Conservation (phyloP, 768 basidiomycete genomes). For the Tulasnella sp. region DNA sequence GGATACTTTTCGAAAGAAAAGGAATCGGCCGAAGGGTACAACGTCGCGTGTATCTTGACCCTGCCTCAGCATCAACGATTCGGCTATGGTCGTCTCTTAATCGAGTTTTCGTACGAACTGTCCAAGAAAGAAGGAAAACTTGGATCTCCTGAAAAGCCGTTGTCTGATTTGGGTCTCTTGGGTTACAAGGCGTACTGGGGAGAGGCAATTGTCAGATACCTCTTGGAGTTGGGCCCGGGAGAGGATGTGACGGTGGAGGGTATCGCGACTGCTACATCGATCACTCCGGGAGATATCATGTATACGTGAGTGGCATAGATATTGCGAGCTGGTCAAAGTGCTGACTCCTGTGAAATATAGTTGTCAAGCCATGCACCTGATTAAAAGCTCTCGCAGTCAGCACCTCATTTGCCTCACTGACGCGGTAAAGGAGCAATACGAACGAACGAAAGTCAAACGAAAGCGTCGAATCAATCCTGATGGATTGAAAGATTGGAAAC, state of each 20-base stretch:
- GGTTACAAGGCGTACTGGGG: slow-evolving; percentile 96
- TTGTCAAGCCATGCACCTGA: slow-evolving; percentile 85
- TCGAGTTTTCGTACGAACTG: slow-evolving; percentile 97
- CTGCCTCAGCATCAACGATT: slow-evolving; percentile 95
- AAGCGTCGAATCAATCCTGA: slow-evolving; percentile 69
- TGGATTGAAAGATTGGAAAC: slow-evolving; percentile 75
- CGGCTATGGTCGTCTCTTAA: slow-evolving; percentile 89
- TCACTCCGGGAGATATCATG: slow-evolving; percentile 94
- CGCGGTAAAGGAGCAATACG: slow-evolving; percentile 80
- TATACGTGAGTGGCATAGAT: slow-evolving; percentile 66
- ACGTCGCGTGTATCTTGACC: slow-evolving; percentile 98
- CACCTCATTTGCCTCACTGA: slow-evolving; percentile 90
- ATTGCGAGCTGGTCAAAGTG: neutral
- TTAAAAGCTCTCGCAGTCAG: slow-evolving; percentile 92
- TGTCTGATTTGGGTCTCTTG: slow-evolving; percentile 86
- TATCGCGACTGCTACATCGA: slow-evolving; percentile 88
- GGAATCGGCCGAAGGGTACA: slow-evolving; percentile 95
- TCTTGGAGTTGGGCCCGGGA: slow-evolving; percentile 57
- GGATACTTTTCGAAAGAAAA: slow-evolving; percentile 99
- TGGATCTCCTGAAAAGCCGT: slow-evolving; percentile 95
- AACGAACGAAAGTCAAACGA: slow-evolving; percentile 69
- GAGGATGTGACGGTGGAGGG: slow-evolving; percentile 88
- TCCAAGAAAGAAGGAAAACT: slow-evolving; percentile 93
- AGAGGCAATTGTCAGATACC: slow-evolving; percentile 85
- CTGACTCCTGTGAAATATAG: slow-evolving; percentile 32